Conservation (phyloP, 805 yeast species). For the Zygoascus flipseniorum region DNA sequence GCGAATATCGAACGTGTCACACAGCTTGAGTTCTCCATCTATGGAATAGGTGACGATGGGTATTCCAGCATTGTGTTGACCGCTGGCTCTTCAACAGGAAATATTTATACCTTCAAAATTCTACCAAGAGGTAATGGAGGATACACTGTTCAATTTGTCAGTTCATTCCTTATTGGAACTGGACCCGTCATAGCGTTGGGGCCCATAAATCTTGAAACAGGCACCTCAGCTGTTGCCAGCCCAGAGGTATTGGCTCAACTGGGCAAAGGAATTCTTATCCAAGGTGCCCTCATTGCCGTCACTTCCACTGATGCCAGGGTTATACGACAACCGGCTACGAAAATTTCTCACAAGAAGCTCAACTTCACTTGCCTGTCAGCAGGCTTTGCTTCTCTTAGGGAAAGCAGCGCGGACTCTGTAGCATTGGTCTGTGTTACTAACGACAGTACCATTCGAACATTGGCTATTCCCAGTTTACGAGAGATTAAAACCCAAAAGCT, state of each 20-base stretch:
- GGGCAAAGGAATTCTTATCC: constrained; percentile 50
- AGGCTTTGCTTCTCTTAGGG: constrained; percentile 44
- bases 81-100: constrained; percentile 74
- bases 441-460: constrained; percentile 21
- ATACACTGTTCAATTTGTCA: constrained; percentile 48
- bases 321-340: constrained; percentile 50
- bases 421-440: constrained; percentile 17
- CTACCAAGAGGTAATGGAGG: constrained; percentile 56
- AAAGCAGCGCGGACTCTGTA: constrained; percentile 33
- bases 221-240: constrained; percentile 58
- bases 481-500: constrained; percentile 45
- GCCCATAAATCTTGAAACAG: constrained; percentile 51
- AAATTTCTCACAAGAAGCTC: constrained; percentile 54
- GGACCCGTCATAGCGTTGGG: constrained; percentile 46
- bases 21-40: constrained; percentile 61
- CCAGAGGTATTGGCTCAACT: constrained; percentile 49
- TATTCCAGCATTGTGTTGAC: constrained; percentile 64
- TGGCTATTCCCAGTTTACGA: constrained; percentile 53
- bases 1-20: constrained; percentile 36
- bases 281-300: constrained; percentile 51
- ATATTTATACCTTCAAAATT: constrained; percentile 54
- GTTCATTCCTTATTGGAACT: constrained; percentile 40
- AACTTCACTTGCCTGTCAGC: constrained; percentile 41
- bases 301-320: constrained; percentile 57
- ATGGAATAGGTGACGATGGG: constrained; percentile 56